Base-by-base conservation (phyloP, 139 green algal genomes). In the Chlamydomonas applanata region DNA sequence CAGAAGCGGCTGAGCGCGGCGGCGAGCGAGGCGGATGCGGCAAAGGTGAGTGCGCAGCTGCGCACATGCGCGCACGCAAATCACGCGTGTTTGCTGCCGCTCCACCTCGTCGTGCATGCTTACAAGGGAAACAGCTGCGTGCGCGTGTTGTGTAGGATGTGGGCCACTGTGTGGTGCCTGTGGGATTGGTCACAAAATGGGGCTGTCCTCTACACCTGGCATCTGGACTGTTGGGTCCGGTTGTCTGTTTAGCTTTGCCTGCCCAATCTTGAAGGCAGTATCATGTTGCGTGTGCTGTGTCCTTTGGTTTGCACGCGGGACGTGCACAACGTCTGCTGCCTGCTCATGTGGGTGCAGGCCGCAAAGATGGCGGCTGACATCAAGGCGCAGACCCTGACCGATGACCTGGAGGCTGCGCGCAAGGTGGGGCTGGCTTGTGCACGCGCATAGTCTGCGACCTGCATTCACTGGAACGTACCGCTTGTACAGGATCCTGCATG, bases 1-100 rank as follows among this genome's bases (percentile, higher is more conserved):
- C 29, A 49, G 1, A 22, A 60, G 5, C 49, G 75, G 66, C 49
- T 82, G 34, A 57, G 46, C 54, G 76, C 70, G 49, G 69, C 76
- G 22, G 76, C 71, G 34, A 61, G 44, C 0, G 62, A 77, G 52
- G n/a, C 46, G 22, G 60, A 73, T 14, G 56, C 66, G 2, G 16
- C 46, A 22, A 68, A 36, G 24, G 16, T 77, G 72, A 16, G 34
- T 19, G 32, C 33, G 49, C 56, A 76, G 34, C 71, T 76, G 60
- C 35, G 69, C 36, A 69, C 35, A 35, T 69, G 35, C 71, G 59
- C 57, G 56, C n/a, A n/a, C n/a, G n/a, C n/a, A n/a, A n/a, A n/a
- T n/a, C n/a, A n/a, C n/a, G n/a, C n/a, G n/a, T n/a, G n/a, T n/a
- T n/a, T n/a, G n/a, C n/a, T n/a, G n/a, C n/a, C n/a, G n/a, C n/a